Evolutionary conservation across 495 filamentous ascomycete species (phyloP).

Genomic region (Echria macrotheca): DNA sequence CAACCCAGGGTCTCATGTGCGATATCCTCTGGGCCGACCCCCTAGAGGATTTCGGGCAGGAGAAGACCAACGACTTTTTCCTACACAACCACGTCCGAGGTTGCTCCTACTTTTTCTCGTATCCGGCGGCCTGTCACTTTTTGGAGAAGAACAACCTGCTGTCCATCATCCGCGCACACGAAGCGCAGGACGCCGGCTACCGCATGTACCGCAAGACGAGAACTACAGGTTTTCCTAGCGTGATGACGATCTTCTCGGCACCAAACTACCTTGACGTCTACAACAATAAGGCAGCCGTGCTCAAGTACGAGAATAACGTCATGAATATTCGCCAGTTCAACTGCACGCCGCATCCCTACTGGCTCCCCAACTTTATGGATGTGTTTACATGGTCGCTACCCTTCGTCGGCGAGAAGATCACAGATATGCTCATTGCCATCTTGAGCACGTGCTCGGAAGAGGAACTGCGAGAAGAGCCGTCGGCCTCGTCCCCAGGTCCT

Average conservation of each 20-base stretch:
- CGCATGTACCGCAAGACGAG: conserved; percentile 98
- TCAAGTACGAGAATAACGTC: conserved; percentile 99
- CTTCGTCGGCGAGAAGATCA: conserved; percentile 99
- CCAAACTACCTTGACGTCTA: conserved; percentile 99
- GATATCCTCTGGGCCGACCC: conserved; percentile 99
- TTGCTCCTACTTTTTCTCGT: conserved; percentile 99
- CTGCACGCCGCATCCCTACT: conserved; percentile 98
- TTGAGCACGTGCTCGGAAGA: conserved; percentile 97
- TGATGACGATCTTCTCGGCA: conserved; percentile 99
- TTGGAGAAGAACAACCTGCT: conserved; percentile 98
- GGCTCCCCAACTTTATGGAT: conserved; percentile 99
- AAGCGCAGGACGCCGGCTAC: conserved; percentile 97
- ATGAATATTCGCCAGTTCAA: conserved; percentile 99
- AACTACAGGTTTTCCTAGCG: conserved; percentile 95
- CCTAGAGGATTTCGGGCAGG: conserved; percentile 97
- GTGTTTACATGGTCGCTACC: conserved; percentile 99
- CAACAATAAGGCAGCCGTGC: conserved; percentile 98
- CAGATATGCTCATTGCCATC: conserved; percentile 98
- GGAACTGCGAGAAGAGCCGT: conserved; percentile 74
- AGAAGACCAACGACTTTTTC: conserved; percentile 95
- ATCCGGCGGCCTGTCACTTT: conserved; percentile 96
- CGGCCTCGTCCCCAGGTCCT: conserved; percentile 54
- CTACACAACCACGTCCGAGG: conserved; percentile 97
- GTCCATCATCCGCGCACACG: conserved; percentile 97
- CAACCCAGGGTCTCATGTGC: conserved; percentile 97